Conservation (phyloP, 2,329 filamentous ascomycete species). For the Alternaria tenuissima region DNA sequence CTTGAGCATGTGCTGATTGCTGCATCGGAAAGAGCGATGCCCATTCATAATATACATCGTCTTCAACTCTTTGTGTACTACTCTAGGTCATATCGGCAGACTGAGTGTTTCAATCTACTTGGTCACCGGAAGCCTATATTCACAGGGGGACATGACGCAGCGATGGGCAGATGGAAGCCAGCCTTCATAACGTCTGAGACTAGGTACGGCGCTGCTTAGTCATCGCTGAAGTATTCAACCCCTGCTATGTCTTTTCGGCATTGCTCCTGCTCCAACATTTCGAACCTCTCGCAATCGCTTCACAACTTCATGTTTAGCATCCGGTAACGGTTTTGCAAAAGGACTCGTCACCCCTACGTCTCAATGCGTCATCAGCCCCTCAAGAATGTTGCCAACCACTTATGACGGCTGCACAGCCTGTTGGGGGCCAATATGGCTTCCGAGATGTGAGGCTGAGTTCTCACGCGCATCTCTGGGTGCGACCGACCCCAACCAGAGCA, state of each 20-base stretch:
- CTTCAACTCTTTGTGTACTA: not conserved
- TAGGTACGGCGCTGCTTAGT: not conserved
- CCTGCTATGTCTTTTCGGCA: not conserved
- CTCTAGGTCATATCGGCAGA: not conserved
- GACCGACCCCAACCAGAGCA: not conserved
- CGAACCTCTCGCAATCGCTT: not conserved
- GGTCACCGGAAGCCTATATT: not conserved
- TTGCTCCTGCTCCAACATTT: not conserved
- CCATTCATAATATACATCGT: not conserved
- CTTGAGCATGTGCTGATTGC: not conserved
- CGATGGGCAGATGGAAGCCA: not conserved
- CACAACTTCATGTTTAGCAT: not conserved
- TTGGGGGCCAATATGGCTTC: constrained; percentile 6
- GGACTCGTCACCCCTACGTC: not conserved
- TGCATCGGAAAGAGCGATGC: not conserved
- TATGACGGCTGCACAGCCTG: not conserved
- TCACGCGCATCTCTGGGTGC: not conserved
- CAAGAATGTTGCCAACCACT: not conserved
- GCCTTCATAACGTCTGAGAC: not conserved
- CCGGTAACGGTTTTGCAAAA: not conserved
- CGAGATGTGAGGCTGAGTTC: constrained; percentile 6
- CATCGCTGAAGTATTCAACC: not conserved
- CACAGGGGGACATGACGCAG: not conserved
- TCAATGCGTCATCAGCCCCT: not conserved
- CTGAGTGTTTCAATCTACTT: not conserved